Conservation (phyloP, 192 early-diverging fungal species). For the Coemansia sp. region DNA sequence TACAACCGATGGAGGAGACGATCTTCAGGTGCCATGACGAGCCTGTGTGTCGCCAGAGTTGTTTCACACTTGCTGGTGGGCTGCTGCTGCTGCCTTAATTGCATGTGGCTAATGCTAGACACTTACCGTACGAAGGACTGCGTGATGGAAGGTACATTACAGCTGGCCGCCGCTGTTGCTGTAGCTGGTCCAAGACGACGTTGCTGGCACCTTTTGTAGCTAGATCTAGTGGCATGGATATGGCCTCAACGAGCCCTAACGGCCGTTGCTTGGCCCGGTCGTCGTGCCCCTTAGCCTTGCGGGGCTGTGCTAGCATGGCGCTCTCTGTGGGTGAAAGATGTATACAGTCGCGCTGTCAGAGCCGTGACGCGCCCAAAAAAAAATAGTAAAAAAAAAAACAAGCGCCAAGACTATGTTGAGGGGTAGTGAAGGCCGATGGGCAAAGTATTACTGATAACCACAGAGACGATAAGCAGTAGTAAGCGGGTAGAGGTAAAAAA, state of each 20-base stretch:
- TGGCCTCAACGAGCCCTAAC: neutral
- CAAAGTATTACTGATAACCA: neutral
- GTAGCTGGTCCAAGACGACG: conserved; percentile 14
- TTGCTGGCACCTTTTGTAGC: conserved; percentile 7
- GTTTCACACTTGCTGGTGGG: neutral
- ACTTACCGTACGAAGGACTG: conserved; percentile 25
- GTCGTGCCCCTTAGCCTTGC: conserved; percentile 15
- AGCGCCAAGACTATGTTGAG: neutral
- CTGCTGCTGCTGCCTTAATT: neutral
- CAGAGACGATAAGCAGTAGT: conserved; percentile 3
- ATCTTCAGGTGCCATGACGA: neutral
- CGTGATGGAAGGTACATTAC: conserved; percentile 23
- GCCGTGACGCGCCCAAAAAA: neutral
- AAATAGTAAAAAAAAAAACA: neutral
- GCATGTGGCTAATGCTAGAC: neutral
- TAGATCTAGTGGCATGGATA: conserved; percentile 25
- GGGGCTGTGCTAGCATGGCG: conserved; percentile 22
- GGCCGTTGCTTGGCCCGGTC: neutral
- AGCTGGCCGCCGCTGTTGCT: conserved; percentile 25
- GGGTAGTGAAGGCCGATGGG: neutral
- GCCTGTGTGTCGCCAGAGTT: neutral
- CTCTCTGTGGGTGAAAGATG: neutral
- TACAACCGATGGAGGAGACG: conserved; percentile 3
- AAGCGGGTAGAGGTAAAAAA: neutral
- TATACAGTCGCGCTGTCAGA: neutral